Evolutionary conservation across 306 rosid species (phyloP), one percentile per base, ranked within the genome.

Genomic region (Rosa persica): DNA sequence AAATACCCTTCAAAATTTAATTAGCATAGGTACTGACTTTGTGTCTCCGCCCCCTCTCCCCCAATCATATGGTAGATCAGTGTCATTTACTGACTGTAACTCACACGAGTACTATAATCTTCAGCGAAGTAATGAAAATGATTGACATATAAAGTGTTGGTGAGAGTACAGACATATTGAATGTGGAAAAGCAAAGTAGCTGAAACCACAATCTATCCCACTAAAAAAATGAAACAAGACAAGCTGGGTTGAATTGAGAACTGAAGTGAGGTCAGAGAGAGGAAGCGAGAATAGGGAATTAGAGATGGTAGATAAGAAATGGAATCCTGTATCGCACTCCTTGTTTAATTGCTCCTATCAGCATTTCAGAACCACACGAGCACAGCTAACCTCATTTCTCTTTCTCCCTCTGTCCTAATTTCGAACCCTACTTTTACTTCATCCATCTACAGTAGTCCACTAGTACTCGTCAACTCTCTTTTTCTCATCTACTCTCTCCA

Each of bases 311-410:
- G 79, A 76, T 76, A 62, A 64, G 78, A 57, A 40, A 1, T 67
- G 42, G 58, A 49, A 47, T 17, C 76, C 67, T 67, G 76, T 73
- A 62, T 19, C 49, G 9, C 15, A 42, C 6, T 64, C 9, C 25
- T 55, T 22, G 6, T 65, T 20, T 39, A 3, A 8, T 38, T 5
- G 6, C 44, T 30, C 27, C 76, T 57, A 83, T 83, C 83, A 34
- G 72, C 80, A 83, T 61, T 74, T 83, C 80, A 78, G 80, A 78
- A 42, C 65, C 80, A 78, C 86, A 74, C 77, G 83, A 74, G 82
- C 68, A 23, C 69, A 78, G 42, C 86, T 78, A 79, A 83, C 83
- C 80, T 23, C 55, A 54, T 27, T 69, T 79, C 42, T 79, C 69
- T 38, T 34, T 42, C 49, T 30, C n/a, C 8, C 12, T 43, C 34